Base-by-base conservation (phyloP, 192 early-diverging fungal species). In the Coemansia sp. region DNA sequence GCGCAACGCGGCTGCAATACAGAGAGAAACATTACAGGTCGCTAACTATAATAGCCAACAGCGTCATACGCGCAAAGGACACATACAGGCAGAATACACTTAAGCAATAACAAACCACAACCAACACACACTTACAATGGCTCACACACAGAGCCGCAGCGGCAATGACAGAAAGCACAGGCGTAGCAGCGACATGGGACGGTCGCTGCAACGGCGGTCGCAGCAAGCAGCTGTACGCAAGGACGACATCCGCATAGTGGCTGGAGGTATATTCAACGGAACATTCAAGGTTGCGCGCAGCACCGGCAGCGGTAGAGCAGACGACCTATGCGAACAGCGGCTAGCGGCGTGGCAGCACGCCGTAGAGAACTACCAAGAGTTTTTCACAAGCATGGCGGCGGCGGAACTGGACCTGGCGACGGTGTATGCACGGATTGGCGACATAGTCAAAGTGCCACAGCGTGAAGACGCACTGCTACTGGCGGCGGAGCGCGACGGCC, bases 321-420 rank as follows among this genome's bases (percentile, higher is more conserved):
- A 70, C 63, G 78, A 81, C 59, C 33, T 81, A 17, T 75, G 73
- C 64, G 59, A 70, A 63, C 78, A 81, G 70, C 59, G 78, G 22
- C 78, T 81, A 46, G 51, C 52, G 29, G 71, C 70, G 29, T 81
- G 78, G 78, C 59, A 67, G 59, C 59, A 65, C 23, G 63, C 70
- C 17, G 74, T 76, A 1, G 66, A 68, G 20, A 75, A 75, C 70
- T 70, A 81, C 67, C 67, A 63, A 1, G 78, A 75, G 64, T 81
- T 54, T 61, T 76, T 81, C 10, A 51, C 19, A n/a, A 81, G 78
- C 67, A 81, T 81, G 78, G 73, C 67, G 6, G 78, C 78, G 5
- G 78, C 78, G 8, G 78, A 81, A 57, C 63, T 75, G 27, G 78
- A 81, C 42, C 73, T 81, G 33, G 73, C 78, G 17, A 81, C 78